Percentiles rank a stretch among this genome's conserved stretches.
Evolutionary conservation across 345 rosid species (phyloP).

Genomic region (Melaleuca alternifolia): DNA sequence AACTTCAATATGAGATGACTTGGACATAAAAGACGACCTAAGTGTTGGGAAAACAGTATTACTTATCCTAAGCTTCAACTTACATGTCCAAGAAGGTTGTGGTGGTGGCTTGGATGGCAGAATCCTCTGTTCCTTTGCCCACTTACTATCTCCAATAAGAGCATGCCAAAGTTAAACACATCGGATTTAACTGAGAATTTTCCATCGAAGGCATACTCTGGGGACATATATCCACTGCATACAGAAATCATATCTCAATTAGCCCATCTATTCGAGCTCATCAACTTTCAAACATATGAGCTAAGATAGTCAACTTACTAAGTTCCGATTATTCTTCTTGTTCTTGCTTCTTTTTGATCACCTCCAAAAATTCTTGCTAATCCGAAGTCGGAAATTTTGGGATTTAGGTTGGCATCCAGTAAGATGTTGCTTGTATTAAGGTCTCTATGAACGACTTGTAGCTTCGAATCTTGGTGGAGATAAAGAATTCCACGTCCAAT

Average conservation of each 20-base stretch:
- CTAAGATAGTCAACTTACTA: not conserved
- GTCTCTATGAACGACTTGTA: not conserved
- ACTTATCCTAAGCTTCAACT: not conserved
- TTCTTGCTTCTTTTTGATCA: not conserved
- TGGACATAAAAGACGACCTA: not conserved
- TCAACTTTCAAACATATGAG: no score
- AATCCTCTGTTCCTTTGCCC: slow-evolving; percentile 6
- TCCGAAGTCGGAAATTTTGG: not conserved
- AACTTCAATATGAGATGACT: not conserved
- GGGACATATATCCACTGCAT: not conserved
- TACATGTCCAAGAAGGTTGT: slow-evolving; percentile 10
- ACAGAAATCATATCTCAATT: not conserved
- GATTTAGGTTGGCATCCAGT: not conserved
- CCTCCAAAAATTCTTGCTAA: not conserved
- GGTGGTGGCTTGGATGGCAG: slow-evolving; percentile 1
- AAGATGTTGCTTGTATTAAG: not conserved
- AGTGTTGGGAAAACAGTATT: not conserved
- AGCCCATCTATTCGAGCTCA: no score
- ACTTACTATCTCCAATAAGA: slow-evolving; percentile 6
- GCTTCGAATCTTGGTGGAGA: not conserved
- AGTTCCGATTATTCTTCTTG: not conserved
- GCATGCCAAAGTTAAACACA: slow-evolving; percentile 1
- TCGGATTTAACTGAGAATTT: not conserved
- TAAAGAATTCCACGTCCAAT: not conserved
- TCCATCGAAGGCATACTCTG: not conserved